phyloP scores from a whole-genome alignment of 768 basidiomycete species.

The Russula compacta region DNA sequence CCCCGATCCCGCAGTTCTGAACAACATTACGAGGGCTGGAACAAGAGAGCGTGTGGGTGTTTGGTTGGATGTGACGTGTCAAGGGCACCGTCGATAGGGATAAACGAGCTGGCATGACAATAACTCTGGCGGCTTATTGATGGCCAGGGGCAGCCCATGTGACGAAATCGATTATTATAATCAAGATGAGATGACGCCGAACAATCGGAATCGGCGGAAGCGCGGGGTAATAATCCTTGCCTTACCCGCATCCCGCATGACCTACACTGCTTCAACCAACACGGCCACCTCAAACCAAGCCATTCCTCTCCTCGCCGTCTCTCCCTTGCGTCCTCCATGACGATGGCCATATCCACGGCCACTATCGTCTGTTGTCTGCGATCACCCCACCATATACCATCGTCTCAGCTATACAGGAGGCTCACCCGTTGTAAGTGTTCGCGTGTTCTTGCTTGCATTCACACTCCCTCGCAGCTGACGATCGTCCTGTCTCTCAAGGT shows the following conservation, averaged over 20 bases:
- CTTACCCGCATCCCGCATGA: too few species aligned
- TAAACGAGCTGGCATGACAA: too few species aligned
- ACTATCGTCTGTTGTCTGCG: conserved; percentile 2
- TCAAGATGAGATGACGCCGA: neutral
- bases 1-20: too few species aligned
- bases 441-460: neutral
- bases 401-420: conserved; percentile 1
- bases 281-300: neutral
- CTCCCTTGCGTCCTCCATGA: conserved; percentile 2
- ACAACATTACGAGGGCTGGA: neutral
- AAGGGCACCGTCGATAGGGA: neutral
- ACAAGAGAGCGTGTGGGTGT: neutral
- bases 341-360: conserved; percentile 14
- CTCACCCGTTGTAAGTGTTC: neutral
- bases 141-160: neutral
- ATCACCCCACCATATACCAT: neutral
- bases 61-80: conserved; percentile 4
- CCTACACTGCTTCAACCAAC: neutral
- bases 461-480: neutral
- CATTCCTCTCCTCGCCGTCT: neutral
- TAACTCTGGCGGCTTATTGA: too few species aligned
- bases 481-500: neutral
- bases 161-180: conserved; percentile 9
- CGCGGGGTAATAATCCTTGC: conserved; percentile 3
- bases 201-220: conserved; percentile 5